Percentiles rank a stretch among this genome's conserved stretches.
These are phyloP conservation scores for Eremomyces bilateralis DNA, from an alignment of 495 filamentous ascomycete species.

Conservation along the genomic window DNA sequence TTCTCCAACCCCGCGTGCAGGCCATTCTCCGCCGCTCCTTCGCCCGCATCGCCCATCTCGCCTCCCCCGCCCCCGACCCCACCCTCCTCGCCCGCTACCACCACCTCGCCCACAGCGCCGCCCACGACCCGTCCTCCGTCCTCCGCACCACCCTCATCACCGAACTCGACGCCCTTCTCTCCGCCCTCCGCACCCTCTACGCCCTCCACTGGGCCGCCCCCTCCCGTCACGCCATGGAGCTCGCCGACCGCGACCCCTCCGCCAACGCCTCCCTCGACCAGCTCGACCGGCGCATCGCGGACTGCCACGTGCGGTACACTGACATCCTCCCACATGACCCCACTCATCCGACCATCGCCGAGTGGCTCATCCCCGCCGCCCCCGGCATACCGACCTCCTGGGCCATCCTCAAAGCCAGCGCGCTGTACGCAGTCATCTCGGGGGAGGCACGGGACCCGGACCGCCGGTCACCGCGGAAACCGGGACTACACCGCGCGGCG, in stretches of 20 bases:
- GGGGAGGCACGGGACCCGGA: too few relatives aligned
- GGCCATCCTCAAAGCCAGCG: neutral
- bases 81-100: conserved; percentile 3
- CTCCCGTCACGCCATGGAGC: too few relatives aligned
- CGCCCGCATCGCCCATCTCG: neutral
- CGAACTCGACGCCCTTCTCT: neutral
- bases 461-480: conserved; percentile 1
- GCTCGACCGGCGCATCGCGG: too few relatives aligned
- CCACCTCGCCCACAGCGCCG: neutral
- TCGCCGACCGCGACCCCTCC: too few relatives aligned
- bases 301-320: too few relatives aligned
- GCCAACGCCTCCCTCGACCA: too few relatives aligned
- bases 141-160: neutral
- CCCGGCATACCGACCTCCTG: too few relatives aligned
- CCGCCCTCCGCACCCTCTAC: conserved; percentile 2
- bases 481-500: neutral
- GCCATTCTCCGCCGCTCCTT: conserved; percentile 27
- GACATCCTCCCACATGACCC: too few relatives aligned
- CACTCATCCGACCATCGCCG: too few relatives aligned
- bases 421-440: conserved; percentile 4
- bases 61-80: conserved; percentile 5
- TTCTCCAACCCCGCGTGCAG: conserved; percentile 30
- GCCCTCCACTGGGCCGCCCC: too few relatives aligned
- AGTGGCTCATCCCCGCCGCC: too few relatives aligned
- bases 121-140: too few relatives aligned